Evolutionary conservation across 2,329 filamentous ascomycete species (phyloP), one percentile per base, ranked within the genome.

Genomic region (Botryosphaeria agaves): DNA sequence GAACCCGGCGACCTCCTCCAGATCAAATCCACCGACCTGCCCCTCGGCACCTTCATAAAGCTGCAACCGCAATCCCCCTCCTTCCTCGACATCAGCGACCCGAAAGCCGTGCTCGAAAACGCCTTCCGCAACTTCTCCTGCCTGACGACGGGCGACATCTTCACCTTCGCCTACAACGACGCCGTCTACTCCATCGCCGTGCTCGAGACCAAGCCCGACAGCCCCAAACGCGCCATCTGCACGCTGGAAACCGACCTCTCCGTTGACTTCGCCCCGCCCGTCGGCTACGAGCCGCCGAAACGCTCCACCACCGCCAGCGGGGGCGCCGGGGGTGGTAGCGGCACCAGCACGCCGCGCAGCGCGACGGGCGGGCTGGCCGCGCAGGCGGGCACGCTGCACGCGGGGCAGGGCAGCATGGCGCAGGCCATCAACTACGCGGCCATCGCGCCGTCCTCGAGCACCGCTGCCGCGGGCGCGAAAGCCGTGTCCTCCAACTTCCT

Each of bases 81-180:
- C 43, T 98, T 98, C 56, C 77, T 98, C 38, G 87, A 95, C 27
- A 95, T 98, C 49, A 87, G 79, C 44, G 89, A 98, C 46, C 89
- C 89, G 14, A 94, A 93, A 57, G 89, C 89, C 24, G 89, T 98
- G 8, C 72, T 98, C 18, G 89, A 98, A 57, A 89, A 89, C 44
- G 87, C 84, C 0, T 94, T 98, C 57, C 76, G 87, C 26, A 91
- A 91, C 55, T 98, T 95, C 57, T 82, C 85, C 11, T 87, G 87
- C 30, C 66, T 95, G 11, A 93, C 85, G 3, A 82, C 85, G 47
- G 85, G 84, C 38, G 89, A 98, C 48, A 66, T 93, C 26, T 98
- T 98, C 64, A 91, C 81, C 38, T 98, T 98, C 52, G 69, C 77
- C 42, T 98, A 98, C 61, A 98, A 98, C 53, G 85, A 95, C 48